These are phyloP conservation scores for Boletellus emodensis DNA, from an alignment of 768 basidiomycete genomes.

Conservation along the genomic window DNA sequence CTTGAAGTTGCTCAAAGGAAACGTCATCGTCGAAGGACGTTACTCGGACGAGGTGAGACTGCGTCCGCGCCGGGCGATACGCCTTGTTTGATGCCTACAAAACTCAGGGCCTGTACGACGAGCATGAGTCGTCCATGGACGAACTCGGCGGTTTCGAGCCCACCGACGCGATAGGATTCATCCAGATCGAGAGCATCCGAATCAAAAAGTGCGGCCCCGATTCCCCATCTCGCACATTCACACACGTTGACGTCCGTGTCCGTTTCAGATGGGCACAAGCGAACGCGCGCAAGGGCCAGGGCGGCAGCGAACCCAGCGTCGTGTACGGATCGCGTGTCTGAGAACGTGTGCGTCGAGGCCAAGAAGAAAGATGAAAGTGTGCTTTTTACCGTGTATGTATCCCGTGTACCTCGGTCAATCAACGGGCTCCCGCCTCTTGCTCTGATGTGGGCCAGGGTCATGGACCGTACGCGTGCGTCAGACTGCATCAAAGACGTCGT, in stretches of 20 bases:
- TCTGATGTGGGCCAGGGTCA: no score
- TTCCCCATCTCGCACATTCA: not conserved
- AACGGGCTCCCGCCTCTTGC: no score
- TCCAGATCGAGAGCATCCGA: slow-evolving; percentile 94
- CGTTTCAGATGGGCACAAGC: slow-evolving; percentile 75
- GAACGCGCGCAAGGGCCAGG: slow-evolving; percentile 80
- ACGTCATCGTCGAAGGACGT: slow-evolving; percentile 90
- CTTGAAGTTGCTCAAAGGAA: slow-evolving; percentile 93
- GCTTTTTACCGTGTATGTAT: not conserved
- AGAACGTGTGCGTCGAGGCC: not conserved
- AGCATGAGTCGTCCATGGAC: slow-evolving; percentile 95
- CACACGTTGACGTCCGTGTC: not conserved
- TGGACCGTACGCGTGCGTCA: no score
- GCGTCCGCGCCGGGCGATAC: not conserved
- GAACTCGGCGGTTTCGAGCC: slow-evolving; percentile 98
- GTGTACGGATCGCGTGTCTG: slow-evolving; percentile 69
- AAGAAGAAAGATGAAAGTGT: not conserved
- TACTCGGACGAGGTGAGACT: slow-evolving; percentile 69
- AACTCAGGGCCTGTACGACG: slow-evolving; percentile 85
- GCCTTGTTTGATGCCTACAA: not conserved
- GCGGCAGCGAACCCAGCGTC: slow-evolving; percentile 70
- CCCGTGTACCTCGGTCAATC: not conserved
- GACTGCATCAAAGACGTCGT: no score
- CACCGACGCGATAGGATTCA: slow-evolving; percentile 92
- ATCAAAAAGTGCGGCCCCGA: slow-evolving; percentile 79